These are phyloP conservation scores for Malassezia globosa DNA, from an alignment of 1,284 basidiomycete genomes.

Conservation along the genomic window DNA sequence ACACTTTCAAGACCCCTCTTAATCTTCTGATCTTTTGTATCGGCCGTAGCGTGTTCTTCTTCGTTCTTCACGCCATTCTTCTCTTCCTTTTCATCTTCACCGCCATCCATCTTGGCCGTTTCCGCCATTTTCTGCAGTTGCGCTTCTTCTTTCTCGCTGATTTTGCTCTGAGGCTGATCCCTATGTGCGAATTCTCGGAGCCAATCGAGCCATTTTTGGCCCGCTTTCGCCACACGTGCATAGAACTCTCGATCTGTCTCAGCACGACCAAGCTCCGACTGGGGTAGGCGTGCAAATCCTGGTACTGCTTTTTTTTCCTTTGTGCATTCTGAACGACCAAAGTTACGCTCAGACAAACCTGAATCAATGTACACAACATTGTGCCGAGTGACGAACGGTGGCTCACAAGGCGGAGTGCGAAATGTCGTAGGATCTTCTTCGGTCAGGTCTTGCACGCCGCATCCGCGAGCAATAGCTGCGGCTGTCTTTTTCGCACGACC, in stretches of 20 bases:
- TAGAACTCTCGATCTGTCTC: slow-evolving; percentile 5
- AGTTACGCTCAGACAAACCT: slow-evolving; percentile 11
- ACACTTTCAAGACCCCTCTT: not conserved
- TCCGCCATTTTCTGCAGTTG: no score
- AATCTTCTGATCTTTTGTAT: no score
- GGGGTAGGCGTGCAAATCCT: not conserved
- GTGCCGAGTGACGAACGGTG: not conserved
- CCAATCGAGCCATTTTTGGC: slow-evolving; percentile 16
- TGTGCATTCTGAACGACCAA: slow-evolving; percentile 11
- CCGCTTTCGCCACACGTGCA: not conserved
- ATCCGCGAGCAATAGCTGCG: slow-evolving; percentile 19
- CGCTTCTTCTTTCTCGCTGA: no score
- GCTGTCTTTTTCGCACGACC: slow-evolving; percentile 30
- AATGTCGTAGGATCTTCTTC: not conserved
- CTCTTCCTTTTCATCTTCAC: no score
- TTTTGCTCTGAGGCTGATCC: no score
- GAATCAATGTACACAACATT: slow-evolving; percentile 4
- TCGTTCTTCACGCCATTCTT: no score
- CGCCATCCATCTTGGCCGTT: no score
- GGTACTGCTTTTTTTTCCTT: not conserved
- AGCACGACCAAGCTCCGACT: slow-evolving; percentile 1
- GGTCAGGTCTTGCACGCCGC: not conserved
- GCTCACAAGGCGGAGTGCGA: not conserved
- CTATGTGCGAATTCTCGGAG: no score
- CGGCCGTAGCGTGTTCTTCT: no score